A percentile compares a stretch with the other conserved stretches of the same genome.
phyloP scores from a whole-genome alignment of 2,329 filamentous ascomycete genomes.

The Fusarium neocosmosporiellum region DNA sequence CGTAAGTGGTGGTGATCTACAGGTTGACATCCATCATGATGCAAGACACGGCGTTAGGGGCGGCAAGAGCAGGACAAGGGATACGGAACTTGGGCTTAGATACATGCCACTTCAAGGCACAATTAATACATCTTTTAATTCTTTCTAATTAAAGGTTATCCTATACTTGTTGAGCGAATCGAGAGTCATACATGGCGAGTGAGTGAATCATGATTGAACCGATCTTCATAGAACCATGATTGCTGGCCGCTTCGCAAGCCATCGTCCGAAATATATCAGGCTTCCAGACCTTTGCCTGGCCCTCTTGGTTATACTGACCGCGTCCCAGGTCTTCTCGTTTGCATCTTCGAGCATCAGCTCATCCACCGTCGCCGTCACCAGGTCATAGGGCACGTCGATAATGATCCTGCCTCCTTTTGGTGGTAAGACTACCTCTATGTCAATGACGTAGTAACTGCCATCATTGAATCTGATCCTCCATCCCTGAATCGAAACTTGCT shows the following conservation, averaged over 20 bases:
- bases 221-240: not conserved
- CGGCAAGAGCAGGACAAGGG: not conserved
- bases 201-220: not conserved
- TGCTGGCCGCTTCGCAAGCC: not conserved
- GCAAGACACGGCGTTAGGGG: not conserved
- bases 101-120: not conserved
- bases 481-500: not conserved
- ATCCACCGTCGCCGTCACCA: not conserved
- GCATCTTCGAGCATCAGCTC: not conserved
- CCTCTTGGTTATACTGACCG: not conserved
- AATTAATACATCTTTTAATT: not conserved
- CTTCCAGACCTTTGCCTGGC: not conserved
- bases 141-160: not conserved
- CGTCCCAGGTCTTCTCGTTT: not conserved
- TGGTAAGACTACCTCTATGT: not conserved
- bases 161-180: not conserved
- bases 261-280: constrained; percentile 3
- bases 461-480: not conserved
- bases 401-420: not conserved
- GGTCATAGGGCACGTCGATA: not conserved
- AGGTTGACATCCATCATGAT: not conserved
- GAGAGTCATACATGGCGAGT: not conserved
- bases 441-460: not conserved
- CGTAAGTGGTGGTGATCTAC: constrained; percentile 32
- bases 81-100: constrained; percentile 9